These are phyloP conservation scores for Boletales sp. DNA, from an alignment of 768 basidiomycete genomes.

Conservation along the genomic window DNA sequence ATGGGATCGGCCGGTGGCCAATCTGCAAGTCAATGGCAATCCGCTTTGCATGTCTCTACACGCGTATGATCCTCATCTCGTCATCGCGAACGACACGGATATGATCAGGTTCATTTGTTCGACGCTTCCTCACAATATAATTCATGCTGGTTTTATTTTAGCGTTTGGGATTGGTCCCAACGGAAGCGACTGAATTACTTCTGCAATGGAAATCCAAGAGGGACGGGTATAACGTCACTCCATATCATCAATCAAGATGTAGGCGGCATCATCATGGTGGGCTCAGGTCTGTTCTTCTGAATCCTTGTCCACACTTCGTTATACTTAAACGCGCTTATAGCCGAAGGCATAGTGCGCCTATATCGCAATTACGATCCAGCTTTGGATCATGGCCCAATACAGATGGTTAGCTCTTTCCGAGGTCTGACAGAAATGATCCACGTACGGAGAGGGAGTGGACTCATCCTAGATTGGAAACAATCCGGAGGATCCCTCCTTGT, in stretches of 20 bases:
- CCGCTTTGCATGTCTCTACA: slow-evolving; percentile 86
- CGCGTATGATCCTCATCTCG: slow-evolving; percentile 85
- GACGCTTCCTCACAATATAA: background rate
- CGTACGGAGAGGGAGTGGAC: slow-evolving; percentile 72
- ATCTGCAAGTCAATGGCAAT: slow-evolving; percentile 53
- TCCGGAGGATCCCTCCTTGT: slow-evolving; percentile 79
- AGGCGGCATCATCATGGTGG: slow-evolving; percentile 84
- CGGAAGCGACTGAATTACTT: slow-evolving; percentile 77
- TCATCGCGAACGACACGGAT: slow-evolving; percentile 81
- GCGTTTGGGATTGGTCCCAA: slow-evolving; percentile 94
- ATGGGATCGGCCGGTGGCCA: slow-evolving; percentile 75
- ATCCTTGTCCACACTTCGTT: background rate
- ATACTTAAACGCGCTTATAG: slow-evolving; percentile 37
- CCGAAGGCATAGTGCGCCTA: slow-evolving; percentile 88
- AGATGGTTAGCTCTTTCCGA: slow-evolving; percentile 93
- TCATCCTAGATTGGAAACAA: slow-evolving; percentile 94
- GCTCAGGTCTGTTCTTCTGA: slow-evolving; percentile 57
- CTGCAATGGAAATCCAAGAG: slow-evolving; percentile 81
- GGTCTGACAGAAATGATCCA: slow-evolving; percentile 77
- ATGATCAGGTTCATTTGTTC: slow-evolving; percentile 66
- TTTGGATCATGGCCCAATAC: slow-evolving; percentile 67
- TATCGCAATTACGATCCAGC: slow-evolving; percentile 88
- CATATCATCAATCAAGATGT: slow-evolving; percentile 96
- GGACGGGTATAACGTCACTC: slow-evolving; percentile 81
- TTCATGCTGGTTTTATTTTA: slow-evolving; percentile 27